Percentiles rank a stretch among this genome's conserved stretches.
Conservation (phyloP, 331 rosid species). For the Telfairia occidentalis region DNA sequence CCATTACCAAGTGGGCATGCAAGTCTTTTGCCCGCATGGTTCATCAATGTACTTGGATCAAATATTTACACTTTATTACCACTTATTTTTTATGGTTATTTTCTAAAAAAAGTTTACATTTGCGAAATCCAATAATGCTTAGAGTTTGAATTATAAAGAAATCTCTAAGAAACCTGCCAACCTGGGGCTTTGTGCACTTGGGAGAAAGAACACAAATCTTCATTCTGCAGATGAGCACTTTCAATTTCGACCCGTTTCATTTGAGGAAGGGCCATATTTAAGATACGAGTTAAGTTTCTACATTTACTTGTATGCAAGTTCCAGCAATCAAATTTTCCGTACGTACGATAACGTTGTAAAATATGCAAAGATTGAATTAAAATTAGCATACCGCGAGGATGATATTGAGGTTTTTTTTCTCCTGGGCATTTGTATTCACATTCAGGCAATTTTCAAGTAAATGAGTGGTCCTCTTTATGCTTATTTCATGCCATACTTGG, state of each 20-base stretch:
- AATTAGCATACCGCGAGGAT: not conserved
- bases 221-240: not conserved
- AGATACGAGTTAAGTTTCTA: not conserved
- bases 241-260: not conserved
- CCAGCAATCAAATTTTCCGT: not conserved
- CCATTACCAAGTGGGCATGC: too few relatives aligned
- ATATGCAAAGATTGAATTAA: not conserved
- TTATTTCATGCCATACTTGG: not conserved
- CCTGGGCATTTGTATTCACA: not conserved
- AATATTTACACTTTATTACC: not conserved
- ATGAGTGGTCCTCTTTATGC: not conserved
- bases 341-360: not conserved
- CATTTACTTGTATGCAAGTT: not conserved
- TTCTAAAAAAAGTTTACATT: not conserved
- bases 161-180: not conserved
- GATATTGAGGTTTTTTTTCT: not conserved
- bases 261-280: not conserved
- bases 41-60: not conserved
- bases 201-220: not conserved
- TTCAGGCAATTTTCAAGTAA: not conserved
- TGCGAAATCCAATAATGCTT: not conserved
- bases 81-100: not conserved
- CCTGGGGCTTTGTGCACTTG: not conserved
- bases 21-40: not conserved
- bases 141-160: not conserved